Percentiles rank a stretch among this genome's conserved stretches.
Evolutionary conservation across 306 rosid genomes (phyloP).

Genomic region (Glycyrrhiza uralensis): DNA sequence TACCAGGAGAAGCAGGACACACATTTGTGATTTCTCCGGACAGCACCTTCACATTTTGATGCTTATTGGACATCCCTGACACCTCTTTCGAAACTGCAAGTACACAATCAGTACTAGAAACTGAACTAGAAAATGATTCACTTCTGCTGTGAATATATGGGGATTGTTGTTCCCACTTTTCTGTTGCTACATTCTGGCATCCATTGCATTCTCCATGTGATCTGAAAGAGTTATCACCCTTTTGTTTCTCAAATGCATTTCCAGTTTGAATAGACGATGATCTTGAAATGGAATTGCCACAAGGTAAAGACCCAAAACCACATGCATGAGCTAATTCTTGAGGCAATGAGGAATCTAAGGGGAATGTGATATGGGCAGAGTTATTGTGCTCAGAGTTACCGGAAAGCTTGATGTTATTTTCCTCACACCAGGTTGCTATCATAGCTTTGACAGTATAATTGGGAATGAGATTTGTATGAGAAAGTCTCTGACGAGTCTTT

Average conservation of each 20-base stretch:
- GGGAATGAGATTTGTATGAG: slow-evolving; percentile 69
- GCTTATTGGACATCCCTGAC: slow-evolving; percentile 42
- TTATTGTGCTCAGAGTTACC: slow-evolving; percentile 24
- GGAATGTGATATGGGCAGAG: slow-evolving; percentile 26
- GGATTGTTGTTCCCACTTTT: slow-evolving; percentile 52
- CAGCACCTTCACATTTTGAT: slow-evolving; percentile 35
- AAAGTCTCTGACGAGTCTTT: slow-evolving; percentile 68
- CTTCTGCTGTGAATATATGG: slow-evolving; percentile 71
- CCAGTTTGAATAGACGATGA: slow-evolving; percentile 58
- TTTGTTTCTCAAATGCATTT: slow-evolving; percentile 49
- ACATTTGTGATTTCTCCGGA: slow-evolving; percentile 61
- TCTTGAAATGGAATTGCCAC: slow-evolving; percentile 51
- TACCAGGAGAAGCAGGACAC: slow-evolving; percentile 32
- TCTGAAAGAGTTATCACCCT: slow-evolving; percentile 36
- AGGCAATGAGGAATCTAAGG: slow-evolving; percentile 29
- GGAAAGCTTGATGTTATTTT: slow-evolving; percentile 48
- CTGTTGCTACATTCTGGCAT: slow-evolving; percentile 41
- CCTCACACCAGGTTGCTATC: slow-evolving; percentile 91
- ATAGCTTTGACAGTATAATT: slow-evolving; percentile 91
- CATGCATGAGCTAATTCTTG: slow-evolving; percentile 40
- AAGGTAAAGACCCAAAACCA: slow-evolving; percentile 33
- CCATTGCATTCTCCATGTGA: slow-evolving; percentile 48
- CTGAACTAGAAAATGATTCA: slow-evolving; percentile 76
- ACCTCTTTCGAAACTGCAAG: slow-evolving; percentile 51
- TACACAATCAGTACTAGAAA: slow-evolving; percentile 64